Conservation (phyloP, 345 rosid genomes). For the Eucalyptus decipiens region DNA sequence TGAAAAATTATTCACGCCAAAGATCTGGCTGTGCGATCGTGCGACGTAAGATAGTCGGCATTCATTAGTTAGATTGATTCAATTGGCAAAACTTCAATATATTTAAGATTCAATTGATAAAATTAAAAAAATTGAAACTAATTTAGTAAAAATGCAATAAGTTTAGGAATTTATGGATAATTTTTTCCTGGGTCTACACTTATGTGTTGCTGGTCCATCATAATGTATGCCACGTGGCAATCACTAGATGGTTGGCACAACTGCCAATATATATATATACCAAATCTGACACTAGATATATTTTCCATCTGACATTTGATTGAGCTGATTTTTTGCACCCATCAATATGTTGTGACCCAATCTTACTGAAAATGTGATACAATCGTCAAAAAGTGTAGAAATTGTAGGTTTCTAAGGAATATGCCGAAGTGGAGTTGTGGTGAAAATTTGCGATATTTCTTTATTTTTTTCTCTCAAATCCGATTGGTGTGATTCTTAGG, state of each 20-base stretch:
- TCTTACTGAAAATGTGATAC: background rate
- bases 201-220: background rate
- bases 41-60: accelerated
- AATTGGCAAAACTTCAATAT: no score
- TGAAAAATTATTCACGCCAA: no score
- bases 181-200: background rate
- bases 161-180: background rate
- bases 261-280: no score
- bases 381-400: background rate
- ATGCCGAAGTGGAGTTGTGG: background rate
- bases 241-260: background rate
- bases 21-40: accelerated
- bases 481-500: background rate
- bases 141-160: no score
- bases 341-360: background rate
- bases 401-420: background rate
- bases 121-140: no score
- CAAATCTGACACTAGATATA: no score
- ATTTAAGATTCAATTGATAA: background rate
- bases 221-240: background rate
- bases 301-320: no score
- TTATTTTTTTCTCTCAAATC: background rate
- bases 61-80: no score
- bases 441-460: background rate
- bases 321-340: no score